These are phyloP conservation scores for Themeda triandra DNA, from an alignment of 176 grass and related monocot genomes.

Conservation along the genomic window DNA sequence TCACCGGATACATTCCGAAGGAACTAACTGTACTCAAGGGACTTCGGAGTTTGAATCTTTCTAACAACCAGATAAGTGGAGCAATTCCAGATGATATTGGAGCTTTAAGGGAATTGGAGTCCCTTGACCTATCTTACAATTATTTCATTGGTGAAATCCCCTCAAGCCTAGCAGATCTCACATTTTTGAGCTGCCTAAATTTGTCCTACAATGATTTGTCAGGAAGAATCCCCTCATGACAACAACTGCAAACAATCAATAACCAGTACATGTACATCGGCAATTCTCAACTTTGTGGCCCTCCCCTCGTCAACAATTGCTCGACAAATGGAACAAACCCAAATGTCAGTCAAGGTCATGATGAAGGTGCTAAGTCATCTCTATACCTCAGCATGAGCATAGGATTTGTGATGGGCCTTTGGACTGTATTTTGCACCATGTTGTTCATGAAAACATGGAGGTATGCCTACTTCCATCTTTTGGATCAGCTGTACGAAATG, in stretches of 20 bases:
- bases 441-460: neutral
- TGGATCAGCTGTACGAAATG: neutral
- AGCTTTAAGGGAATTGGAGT: neutral
- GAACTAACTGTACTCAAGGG: neutral
- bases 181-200: constrained; percentile 13
- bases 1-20: constrained; percentile 17
- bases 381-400: constrained; percentile 4
- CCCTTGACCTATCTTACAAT: constrained; percentile 6
- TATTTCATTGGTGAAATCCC: neutral
- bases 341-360: neutral
- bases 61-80: neutral
- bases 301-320: constrained; percentile 10
- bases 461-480: neutral
- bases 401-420: constrained; percentile 17
- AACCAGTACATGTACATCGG: neutral
- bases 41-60: constrained; percentile 13
- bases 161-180: neutral
- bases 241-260: constrained; percentile 20
- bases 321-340: neutral
- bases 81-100: neutral
- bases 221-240: constrained; percentile 27
- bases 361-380: neutral
- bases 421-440: neutral
- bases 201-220: constrained; percentile 38
- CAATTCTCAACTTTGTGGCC: constrained; percentile 5